These are phyloP conservation scores for Porphyridium purpureum DNA, from an alignment of 23 red algal genomes.

Conservation along the genomic window DNA sequence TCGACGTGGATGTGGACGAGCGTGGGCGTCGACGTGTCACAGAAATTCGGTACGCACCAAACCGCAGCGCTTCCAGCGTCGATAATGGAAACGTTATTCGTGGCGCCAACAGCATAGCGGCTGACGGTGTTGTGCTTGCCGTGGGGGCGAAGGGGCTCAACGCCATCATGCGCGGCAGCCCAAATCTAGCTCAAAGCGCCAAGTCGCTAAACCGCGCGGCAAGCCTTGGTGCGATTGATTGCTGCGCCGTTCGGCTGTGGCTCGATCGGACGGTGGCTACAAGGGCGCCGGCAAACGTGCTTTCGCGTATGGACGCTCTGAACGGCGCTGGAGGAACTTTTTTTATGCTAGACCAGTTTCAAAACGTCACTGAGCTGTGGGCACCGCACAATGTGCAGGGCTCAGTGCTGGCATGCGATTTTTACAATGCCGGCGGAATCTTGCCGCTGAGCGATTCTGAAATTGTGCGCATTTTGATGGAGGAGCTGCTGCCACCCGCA, in stretches of 20 bases:
- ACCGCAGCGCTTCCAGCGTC: no score
- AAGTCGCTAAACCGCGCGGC: conserved; percentile 32
- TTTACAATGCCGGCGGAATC: conserved; percentile 57
- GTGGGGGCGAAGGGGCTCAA: conserved; percentile 66
- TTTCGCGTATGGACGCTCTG: conserved; percentile 75
- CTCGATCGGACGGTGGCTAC: conserved; percentile 44
- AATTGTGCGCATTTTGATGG: conserved; percentile 23
- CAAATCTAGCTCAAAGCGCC: conserved; percentile 22
- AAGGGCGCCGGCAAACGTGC: conserved; percentile 33
- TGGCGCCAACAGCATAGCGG: conserved; percentile 2
- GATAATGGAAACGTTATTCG: conserved; percentile 23
- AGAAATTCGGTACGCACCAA: no score
- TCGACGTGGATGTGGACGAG: conserved; percentile 17
- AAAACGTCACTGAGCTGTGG: no score
- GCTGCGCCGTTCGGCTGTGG: conserved; percentile 69
- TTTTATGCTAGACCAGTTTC: no score
- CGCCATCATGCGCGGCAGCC: conserved; percentile 33
- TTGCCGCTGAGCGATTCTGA: conserved; percentile 46
- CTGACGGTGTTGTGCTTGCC: conserved; percentile 47
- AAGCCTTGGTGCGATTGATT: conserved; percentile 53
- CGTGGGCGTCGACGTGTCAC: conserved; percentile 14
- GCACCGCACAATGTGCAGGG: conserved; percentile 34
- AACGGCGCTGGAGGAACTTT: conserved; percentile 56
- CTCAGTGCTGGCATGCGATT: conserved; percentile 58
- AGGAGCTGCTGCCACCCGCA: no score